Evolutionary conservation across 1,284 basidiomycete genomes (phyloP).

Genomic region (Fomitopsis betulina): DNA sequence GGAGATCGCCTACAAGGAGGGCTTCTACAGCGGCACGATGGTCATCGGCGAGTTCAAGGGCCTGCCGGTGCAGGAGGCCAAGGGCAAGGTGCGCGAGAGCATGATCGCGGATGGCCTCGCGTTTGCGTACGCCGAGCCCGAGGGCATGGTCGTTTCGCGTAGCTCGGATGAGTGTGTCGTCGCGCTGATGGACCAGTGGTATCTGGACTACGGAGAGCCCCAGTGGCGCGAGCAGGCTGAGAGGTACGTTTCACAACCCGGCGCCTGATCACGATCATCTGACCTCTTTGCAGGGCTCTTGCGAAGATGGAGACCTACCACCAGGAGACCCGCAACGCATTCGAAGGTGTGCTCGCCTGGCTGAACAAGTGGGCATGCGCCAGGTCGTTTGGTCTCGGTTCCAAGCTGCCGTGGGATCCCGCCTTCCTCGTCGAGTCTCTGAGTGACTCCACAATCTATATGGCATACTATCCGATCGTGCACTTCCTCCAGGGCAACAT

Average conservation of each 20-base stretch:
- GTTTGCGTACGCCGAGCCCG: constrained; percentile 94
- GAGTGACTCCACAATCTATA: constrained; percentile 98
- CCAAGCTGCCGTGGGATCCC: constrained; percentile 95
- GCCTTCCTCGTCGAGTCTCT: constrained; percentile 96
- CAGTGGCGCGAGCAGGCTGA: constrained; percentile 86
- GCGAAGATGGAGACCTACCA: constrained; percentile 89
- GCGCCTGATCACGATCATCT: background rate
- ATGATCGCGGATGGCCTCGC: constrained; percentile 82
- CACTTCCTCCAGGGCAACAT: constrained; percentile 81
- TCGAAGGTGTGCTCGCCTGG: constrained; percentile 93
- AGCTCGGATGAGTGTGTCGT: constrained; percentile 97
- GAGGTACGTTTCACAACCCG: constrained; percentile 46
- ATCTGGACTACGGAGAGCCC: constrained; percentile 95
- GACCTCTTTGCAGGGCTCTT: constrained; percentile 52
- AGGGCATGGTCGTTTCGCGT: constrained; percentile 86
- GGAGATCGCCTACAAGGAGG: constrained; percentile 98
- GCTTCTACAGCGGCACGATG: constrained; percentile 95
- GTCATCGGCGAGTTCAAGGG: constrained; percentile 87
- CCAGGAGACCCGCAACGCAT: constrained; percentile 85
- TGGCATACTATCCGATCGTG: constrained; percentile 97
- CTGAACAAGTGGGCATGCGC: constrained; percentile 99
- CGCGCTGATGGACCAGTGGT: constrained; percentile 99
- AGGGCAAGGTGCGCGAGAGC: constrained; percentile 81
- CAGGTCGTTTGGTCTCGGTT: constrained; percentile 93
- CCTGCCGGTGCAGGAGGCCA: constrained; percentile 84